Base-by-base conservation (phyloP, 345 rosid species). In the Litchi chinensis region DNA sequence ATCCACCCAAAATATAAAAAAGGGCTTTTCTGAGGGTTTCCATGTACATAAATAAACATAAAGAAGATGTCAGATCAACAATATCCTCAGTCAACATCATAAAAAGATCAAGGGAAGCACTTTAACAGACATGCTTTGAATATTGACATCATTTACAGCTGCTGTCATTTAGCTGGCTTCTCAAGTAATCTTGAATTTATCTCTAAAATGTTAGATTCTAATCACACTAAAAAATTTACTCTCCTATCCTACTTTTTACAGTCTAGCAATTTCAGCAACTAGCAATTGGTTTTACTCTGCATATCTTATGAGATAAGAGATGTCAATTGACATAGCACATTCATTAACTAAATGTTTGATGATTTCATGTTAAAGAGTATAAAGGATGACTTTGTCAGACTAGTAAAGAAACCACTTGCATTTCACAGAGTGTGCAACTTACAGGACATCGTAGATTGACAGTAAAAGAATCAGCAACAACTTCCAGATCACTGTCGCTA, bases 381-480 rank as follows among this genome's bases (percentile, higher is more conserved):
- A 54, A 56, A 71, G 16, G 10, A 57, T 57, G n/a, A 72, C 19
- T 72, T 21, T n/a, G 28, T 18, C 65, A 60, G 13, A 60, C 65
- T 22, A 60, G 67, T 48, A 40, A 67, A 57, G 63, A 44, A 26
- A 68, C 21, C 62, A 18, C 65, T 50, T 26, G 70, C 77, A 65
- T 73, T 66, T 50, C 39, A 26, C 9, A 24, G 59, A 22, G 63
- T 10, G 60, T 16, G 56, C 65, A 78, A 87, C 99, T 89, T 87
- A 96, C 99, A 78, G 98, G 99, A 86, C 99, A 96, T 22, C 99
- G 97, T 11, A 96, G 93, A 83, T 87, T 93, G 86, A 94, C 91
- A 79, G 80, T 76, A 74, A 96, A 80, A 78, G 86, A 88, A 73
- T 96, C 99, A 48, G 98, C 98, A 83, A 96, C 98, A 80, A 96